Percentiles rank a stretch among this genome's conserved stretches.
phyloP scores from a whole-genome alignment of 192 early-diverging fungal genomes.

The Linnemannia zychae region DNA sequence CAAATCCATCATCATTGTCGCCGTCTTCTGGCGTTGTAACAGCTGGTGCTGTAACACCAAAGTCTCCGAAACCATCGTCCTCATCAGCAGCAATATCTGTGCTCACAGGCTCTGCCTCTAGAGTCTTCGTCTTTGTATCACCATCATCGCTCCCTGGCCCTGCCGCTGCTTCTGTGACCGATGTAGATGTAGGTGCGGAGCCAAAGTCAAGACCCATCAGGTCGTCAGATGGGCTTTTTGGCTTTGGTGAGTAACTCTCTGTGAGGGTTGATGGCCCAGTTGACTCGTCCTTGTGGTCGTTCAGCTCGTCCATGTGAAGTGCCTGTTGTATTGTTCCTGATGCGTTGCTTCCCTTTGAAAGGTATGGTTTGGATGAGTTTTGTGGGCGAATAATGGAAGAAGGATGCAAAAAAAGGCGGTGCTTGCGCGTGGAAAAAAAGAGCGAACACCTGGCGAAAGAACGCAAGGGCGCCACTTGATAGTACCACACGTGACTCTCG shows the following conservation, averaged over 20 bases:
- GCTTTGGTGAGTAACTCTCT: background rate
- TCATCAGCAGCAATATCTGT: background rate
- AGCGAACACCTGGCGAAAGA: background rate
- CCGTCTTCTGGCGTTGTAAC: background rate
- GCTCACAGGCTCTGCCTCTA: background rate
- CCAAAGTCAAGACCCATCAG: constrained; percentile 1
- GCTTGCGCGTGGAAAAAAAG: background rate
- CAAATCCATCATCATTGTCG: constrained; percentile 22
- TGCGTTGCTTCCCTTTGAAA: too few relatives aligned
- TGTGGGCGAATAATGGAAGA: background rate
- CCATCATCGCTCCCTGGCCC: background rate
- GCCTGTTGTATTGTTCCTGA: too few relatives aligned
- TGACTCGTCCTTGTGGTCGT: constrained; percentile 1
- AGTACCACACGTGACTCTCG: background rate
- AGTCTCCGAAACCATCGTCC: constrained; percentile 32
- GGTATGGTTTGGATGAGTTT: background rate
- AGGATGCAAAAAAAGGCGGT: background rate
- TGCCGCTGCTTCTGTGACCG: background rate
- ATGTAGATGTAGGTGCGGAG: background rate
- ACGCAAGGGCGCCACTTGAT: background rate
- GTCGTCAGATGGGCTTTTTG: constrained; percentile 10
- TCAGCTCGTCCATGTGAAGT: background rate
- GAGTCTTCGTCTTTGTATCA: background rate
- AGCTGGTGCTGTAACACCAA: constrained; percentile 13
- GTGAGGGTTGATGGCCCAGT: background rate